A percentile compares a stretch with the other conserved stretches of the same genome.
These are phyloP conservation scores for Eucalyptus curtisii DNA, from an alignment of 345 rosid species.

Conservation along the genomic window DNA sequence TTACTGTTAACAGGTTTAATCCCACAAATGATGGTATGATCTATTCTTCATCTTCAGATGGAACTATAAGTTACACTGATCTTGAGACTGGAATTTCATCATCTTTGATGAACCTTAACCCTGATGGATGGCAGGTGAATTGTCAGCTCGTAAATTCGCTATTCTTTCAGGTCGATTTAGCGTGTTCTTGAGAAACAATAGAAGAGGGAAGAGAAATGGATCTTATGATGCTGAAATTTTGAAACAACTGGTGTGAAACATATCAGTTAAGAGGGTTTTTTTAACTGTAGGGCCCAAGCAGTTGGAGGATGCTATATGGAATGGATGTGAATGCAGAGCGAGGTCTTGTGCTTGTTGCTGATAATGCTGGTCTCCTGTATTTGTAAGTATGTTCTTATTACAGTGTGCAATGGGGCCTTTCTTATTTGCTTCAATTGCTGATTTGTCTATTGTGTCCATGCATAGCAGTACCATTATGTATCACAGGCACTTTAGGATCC, in stretches of 20 bases:
- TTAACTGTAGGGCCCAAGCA: slow-evolving; percentile 42
- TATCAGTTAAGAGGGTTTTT: neutral
- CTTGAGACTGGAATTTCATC: slow-evolving; percentile 81
- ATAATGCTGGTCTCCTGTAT: slow-evolving; percentile 75
- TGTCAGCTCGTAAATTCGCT: neutral
- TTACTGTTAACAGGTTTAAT: slow-evolving; percentile 39
- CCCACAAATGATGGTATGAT: slow-evolving; percentile 70
- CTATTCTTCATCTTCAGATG: slow-evolving; percentile 91
- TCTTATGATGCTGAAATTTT: neutral
- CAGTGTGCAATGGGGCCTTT: neutral
- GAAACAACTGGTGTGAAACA: neutral
- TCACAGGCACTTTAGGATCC: neutral
- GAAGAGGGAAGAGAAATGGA: neutral
- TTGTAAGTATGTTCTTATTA: slow-evolving; percentile 33
- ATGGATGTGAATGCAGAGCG: slow-evolving; percentile 87
- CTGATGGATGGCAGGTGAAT: slow-evolving; percentile 87
- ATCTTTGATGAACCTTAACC: slow-evolving; percentile 78
- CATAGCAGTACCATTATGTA: neutral
- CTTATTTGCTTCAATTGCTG: neutral
- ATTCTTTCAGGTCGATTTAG: neutral
- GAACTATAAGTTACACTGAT: slow-evolving; percentile 86
- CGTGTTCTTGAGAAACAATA: neutral
- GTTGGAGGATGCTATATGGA: slow-evolving; percentile 92
- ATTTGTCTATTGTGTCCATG: neutral
- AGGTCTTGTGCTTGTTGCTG: slow-evolving; percentile 69